Base-by-base conservation (phyloP, 2,329 filamentous ascomycete species). In the Xylaria sp. region DNA sequence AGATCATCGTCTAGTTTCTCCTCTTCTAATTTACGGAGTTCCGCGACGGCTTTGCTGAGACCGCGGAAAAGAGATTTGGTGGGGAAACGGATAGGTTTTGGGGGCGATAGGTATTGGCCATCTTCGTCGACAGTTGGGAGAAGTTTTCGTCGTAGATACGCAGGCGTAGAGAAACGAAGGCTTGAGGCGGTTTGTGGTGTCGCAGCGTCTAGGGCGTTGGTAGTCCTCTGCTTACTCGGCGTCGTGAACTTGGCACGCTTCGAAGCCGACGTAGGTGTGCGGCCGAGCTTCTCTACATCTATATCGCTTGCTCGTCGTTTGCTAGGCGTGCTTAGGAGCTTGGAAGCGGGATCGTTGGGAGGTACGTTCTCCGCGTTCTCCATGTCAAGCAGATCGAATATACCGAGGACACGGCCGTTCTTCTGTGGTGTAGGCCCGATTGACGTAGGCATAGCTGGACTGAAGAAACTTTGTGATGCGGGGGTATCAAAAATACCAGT, bases 401-500 rank as follows among this genome's bases (percentile, higher is more conserved):
- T 75, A 3, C 90, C 89, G 2, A 94, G 78, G 0, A 92, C 86
- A 18, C 84, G 83, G 34, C 90, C 90, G 71, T 93, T 88, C 62
- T 86, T 85, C 69, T 93, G 90, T 2, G 90, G 90, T 10, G 90
- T 94, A 1, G 90, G 90, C 2, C 89, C 89, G 62, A 94, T 82
- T 0, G 80, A 82, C 4, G 83, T 85, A 2, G 83, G 83, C 9
- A 80, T 77, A 0, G 74, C 74, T 1, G 85, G 83, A 59, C 83
- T 85, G 69, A 87, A 88, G 4, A 87, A 76, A 59, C 80, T 84
- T 35, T 84, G 78, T 44, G 80, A 77, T 1, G 80, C 81, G 1
- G 86, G 85, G 1, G 85, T 86, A 54, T 78, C 73, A 46, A 80
- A 78, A 19, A 76, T 68, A 49, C 77, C 73, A 47, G 75, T 72